Evolutionary conservation across 2,329 filamentous ascomycete species (phyloP).

Genomic region (Neonectria coccinea): DNA sequence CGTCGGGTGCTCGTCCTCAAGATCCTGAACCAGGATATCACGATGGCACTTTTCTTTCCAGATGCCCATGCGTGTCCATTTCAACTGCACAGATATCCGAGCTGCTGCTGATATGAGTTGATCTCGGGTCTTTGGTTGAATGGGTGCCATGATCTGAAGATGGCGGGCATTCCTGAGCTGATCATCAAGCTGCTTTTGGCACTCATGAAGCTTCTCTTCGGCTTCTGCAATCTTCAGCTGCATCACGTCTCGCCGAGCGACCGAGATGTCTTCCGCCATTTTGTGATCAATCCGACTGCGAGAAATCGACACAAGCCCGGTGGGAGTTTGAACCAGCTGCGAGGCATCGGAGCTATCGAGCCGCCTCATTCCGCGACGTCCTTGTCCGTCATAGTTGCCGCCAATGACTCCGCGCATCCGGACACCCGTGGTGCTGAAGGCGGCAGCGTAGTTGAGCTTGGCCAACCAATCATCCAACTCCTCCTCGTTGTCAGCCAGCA

Average conservation of each 20-base stretch:
- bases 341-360: constrained; percentile 72
- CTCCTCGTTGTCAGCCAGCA: constrained; percentile 88
- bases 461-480: constrained; percentile 98
- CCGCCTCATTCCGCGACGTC: constrained; percentile 76
- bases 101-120: constrained; percentile 86
- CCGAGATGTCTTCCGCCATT: constrained; percentile 87
- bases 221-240: constrained; percentile 84
- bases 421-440: constrained; percentile 91
- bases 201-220: constrained; percentile 78
- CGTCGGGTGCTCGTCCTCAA: constrained; percentile 76
- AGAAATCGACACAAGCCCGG: constrained; percentile 79
- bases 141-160: constrained; percentile 86
- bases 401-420: constrained; percentile 89
- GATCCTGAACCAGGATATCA: constrained; percentile 86
- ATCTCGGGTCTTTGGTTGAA: constrained; percentile 90
- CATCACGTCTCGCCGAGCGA: constrained; percentile 85
- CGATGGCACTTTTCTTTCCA: constrained; percentile 92
- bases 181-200: constrained; percentile 82
- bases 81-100: constrained; percentile 86
- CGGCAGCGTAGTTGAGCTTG: constrained; percentile 95
- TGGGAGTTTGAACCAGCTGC: constrained; percentile 74
- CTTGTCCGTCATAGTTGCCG: constrained; percentile 86
- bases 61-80: constrained; percentile 94
- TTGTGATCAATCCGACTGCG: constrained; percentile 81
- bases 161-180: constrained; percentile 91